A percentile compares a stretch with the other conserved stretches of the same genome.
Evolutionary conservation across 208 protist genomes (phyloP).

Genomic region (Crithidia sp.): DNA sequence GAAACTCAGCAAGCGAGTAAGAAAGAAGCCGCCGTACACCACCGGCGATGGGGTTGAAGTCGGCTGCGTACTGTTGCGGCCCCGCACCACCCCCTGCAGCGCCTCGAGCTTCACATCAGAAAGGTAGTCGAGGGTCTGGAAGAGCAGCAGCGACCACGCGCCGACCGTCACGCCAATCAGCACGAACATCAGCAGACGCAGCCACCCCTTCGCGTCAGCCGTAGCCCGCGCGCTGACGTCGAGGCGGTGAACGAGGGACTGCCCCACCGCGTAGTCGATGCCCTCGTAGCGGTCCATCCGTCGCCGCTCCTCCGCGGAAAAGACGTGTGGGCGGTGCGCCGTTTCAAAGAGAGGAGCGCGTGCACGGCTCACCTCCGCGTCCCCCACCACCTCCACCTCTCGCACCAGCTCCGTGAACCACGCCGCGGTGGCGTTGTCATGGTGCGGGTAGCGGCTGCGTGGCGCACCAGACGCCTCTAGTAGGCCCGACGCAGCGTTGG

Average conservation of each 20-base stretch:
- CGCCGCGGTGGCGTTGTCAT: conserved; percentile 42
- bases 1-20: neutral
- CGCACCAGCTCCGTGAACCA: conserved; percentile 57
- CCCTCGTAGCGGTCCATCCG: conserved; percentile 85
- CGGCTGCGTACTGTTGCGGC: conserved; percentile 16
- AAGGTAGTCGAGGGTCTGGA: conserved; percentile 76
- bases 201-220: conserved; percentile 39
- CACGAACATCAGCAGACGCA: conserved; percentile 70
- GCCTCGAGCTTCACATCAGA: conserved; percentile 43
- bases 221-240: conserved; percentile 27
- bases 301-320: conserved; percentile 60
- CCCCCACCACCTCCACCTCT: conserved; percentile 49
- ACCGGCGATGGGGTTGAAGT: neutral
- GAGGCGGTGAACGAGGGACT: conserved; percentile 56
- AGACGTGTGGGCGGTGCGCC: conserved; percentile 53
- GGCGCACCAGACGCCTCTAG: neutral
- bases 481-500: neutral
- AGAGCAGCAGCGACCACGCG: conserved; percentile 66
- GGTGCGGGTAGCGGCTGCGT: conserved; percentile 9
- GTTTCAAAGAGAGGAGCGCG: conserved; percentile 58
- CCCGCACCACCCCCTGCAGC: conserved; percentile 39
- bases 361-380: conserved; percentile 47
- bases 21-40: neutral
- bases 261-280: conserved; percentile 76
- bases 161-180: conserved; percentile 65